Evolutionary conservation across 2,329 filamentous ascomycete genomes (phyloP).

Genomic region (Dendrostoma leiphaemia): DNA sequence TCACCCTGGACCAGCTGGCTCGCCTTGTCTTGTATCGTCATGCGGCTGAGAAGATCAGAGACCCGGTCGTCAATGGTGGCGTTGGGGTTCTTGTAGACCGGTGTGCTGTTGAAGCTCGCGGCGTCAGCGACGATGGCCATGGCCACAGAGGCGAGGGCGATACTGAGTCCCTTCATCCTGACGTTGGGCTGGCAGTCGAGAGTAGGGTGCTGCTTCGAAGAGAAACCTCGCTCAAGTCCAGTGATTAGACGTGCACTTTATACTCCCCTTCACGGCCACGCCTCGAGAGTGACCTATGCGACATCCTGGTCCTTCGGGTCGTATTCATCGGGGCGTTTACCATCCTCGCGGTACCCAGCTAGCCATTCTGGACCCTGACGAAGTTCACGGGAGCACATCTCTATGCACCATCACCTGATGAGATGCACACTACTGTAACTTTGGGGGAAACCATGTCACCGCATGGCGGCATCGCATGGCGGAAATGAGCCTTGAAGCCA

Average conservation of each 20-base stretch:
- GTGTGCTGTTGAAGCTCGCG: slow-evolving; percentile 22
- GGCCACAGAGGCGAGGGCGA: slow-evolving; percentile 9
- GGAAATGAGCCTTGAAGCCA: not conserved
- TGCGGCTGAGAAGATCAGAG: slow-evolving; percentile 64
- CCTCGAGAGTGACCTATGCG: not conserved
- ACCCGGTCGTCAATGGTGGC: slow-evolving; percentile 64
- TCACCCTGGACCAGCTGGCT: slow-evolving; percentile 69
- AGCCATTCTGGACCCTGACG: not conserved
- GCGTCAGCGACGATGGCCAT: slow-evolving; percentile 14
- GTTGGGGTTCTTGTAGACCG: slow-evolving; percentile 62
- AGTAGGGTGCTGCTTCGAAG: not conserved
- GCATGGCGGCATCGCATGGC: slow-evolving; percentile 8
- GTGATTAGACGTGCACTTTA: not conserved
- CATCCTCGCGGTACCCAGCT: slow-evolving; percentile 1
- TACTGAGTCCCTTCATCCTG: not conserved
- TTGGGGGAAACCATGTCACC: slow-evolving; percentile 18
- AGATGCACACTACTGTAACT: slow-evolving; percentile 6
- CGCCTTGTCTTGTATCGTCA: slow-evolving; percentile 74
- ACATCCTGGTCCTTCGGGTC: not conserved
- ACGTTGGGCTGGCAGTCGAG: not conserved
- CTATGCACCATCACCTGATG: slow-evolving; percentile 2
- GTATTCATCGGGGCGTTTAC: not conserved
- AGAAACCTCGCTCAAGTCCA: not conserved
- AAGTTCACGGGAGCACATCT: not conserved
- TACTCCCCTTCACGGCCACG: not conserved